Percentiles rank a stretch among this genome's conserved stretches.
These are phyloP conservation scores for Punctularia strigosozonata DNA, from an alignment of 768 basidiomycete genomes.

Conservation along the genomic window DNA sequence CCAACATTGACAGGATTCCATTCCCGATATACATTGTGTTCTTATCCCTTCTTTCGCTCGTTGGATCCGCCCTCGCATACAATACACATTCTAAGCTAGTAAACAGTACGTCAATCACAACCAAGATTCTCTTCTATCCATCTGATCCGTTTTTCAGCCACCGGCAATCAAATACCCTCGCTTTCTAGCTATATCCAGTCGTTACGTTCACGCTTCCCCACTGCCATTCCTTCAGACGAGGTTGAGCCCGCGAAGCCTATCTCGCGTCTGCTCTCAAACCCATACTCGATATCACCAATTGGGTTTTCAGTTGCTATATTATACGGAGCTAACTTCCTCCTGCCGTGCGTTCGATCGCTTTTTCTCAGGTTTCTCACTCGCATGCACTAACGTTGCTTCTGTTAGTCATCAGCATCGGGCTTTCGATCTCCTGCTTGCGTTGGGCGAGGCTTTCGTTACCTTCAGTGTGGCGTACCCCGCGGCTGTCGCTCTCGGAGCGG, in stretches of 20 bases:
- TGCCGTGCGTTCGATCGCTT: background rate
- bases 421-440: slow-evolving; percentile 81
- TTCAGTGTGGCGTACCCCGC: slow-evolving; percentile 80
- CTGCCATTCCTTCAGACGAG: slow-evolving; percentile 23
- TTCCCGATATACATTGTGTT: slow-evolving; percentile 52
- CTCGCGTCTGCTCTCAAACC: slow-evolving; percentile 52
- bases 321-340: background rate
- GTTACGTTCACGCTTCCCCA: slow-evolving; percentile 12
- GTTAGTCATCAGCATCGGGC: slow-evolving; percentile 40
- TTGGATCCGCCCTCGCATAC: slow-evolving; percentile 44
- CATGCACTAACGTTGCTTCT: background rate
- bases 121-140: background rate
- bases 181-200: background rate
- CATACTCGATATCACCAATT: slow-evolving; percentile 59
- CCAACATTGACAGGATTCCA: slow-evolving; percentile 35
- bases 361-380: background rate
- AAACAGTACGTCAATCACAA: slow-evolving; percentile 30
- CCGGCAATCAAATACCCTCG: slow-evolving; percentile 47
- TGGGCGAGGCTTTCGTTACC: slow-evolving; percentile 63
- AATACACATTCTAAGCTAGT: slow-evolving; percentile 57
- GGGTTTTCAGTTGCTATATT: slow-evolving; percentile 31
- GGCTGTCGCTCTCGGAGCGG: slow-evolving; percentile 70
- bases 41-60: slow-evolving; percentile 42
- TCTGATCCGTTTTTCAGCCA: slow-evolving; percentile 8
- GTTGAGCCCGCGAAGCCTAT: slow-evolving; percentile 22